Evolutionary conservation across 108 stramenopile genomes (phyloP).

Genomic region (Nannochloropsis gaditana): DNA sequence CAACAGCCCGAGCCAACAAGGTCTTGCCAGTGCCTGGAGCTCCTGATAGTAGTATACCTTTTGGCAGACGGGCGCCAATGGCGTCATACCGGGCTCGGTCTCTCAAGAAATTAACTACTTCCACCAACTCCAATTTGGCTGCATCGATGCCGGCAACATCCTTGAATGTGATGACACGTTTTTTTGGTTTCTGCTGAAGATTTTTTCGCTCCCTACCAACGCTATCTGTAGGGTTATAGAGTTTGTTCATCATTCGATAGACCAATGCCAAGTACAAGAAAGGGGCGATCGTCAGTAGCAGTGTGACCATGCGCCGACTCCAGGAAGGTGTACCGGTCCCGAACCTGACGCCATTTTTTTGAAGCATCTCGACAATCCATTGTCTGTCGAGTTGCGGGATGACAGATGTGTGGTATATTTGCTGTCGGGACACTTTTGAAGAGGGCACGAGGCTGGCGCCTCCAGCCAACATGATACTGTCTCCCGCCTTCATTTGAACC

Average conservation of each 20-base stretch:
- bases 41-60: conserved; percentile 25
- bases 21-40: conserved; percentile 47
- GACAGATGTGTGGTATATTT: conserved; percentile 1
- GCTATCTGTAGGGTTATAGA: conserved; percentile 24
- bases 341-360: conserved; percentile 21
- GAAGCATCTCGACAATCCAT: conserved; percentile 8
- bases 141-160: conserved; percentile 86
- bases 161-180: conserved; percentile 57
- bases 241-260: conserved; percentile 24
- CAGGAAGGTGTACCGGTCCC: conserved; percentile 31
- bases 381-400: conserved; percentile 1
- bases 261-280: conserved; percentile 32
- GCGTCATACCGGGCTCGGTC: conserved; percentile 31
- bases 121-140: conserved; percentile 68
- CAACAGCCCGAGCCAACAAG: conserved; percentile 51
- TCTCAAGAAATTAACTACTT: conserved; percentile 64
- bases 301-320: conserved; percentile 30
- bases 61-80: conserved; percentile 55
- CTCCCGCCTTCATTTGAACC: background rate
- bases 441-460: background rate
- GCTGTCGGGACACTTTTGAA: background rate
- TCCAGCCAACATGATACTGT: background rate
- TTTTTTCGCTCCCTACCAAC: conserved; percentile 19
- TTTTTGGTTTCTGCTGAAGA: conserved; percentile 24
- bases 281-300: conserved; percentile 29